Evolutionary conservation across 2,329 filamentous ascomycete genomes (phyloP).

Genomic region (Xylaria arbuscula): DNA sequence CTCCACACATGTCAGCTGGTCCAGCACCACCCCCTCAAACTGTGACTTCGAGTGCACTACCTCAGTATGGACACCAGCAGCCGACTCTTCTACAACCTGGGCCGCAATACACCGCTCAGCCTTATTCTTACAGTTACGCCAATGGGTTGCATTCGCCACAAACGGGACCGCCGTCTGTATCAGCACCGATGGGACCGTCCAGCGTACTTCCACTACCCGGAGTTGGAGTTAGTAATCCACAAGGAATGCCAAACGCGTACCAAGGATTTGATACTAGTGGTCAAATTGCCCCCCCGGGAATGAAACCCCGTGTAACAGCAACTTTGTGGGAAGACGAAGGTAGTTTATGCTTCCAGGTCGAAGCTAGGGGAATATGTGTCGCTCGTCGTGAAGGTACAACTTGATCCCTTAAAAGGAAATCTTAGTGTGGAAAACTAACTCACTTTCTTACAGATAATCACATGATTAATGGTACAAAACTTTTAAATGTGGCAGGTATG

Average conservation of each 20-base stretch:
- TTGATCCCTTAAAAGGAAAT: slow-evolving; percentile 2
- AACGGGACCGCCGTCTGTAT: slow-evolving; percentile 70
- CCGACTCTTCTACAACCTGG: slow-evolving; percentile 79
- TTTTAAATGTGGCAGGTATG: slow-evolving; percentile 98
- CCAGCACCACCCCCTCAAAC: slow-evolving; percentile 80
- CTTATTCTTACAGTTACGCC: slow-evolving; percentile 78
- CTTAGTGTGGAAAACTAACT: slow-evolving; percentile 36
- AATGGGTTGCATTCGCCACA: slow-evolving; percentile 86
- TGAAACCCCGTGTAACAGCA: slow-evolving; percentile 96
- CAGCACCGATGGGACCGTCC: slow-evolving; percentile 73
- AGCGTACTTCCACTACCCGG: slow-evolving; percentile 79
- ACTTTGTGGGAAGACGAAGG: slow-evolving; percentile 99
- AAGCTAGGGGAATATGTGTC: slow-evolving; percentile 95
- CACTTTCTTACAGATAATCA: slow-evolving; percentile 74
- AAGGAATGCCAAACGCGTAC: slow-evolving; percentile 68
- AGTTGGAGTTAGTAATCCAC: slow-evolving; percentile 56
- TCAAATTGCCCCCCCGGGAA: slow-evolving; percentile 89
- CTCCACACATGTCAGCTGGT: slow-evolving; percentile 79
- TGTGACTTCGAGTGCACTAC: slow-evolving; percentile 77
- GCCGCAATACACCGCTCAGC: slow-evolving; percentile 74
- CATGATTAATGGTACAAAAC: slow-evolving; percentile 99
- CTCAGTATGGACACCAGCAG: slow-evolving; percentile 83
- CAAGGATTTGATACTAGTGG: slow-evolving; percentile 82
- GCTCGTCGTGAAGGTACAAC: slow-evolving; percentile 85
- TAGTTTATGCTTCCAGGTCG: slow-evolving; percentile 96